Conservation (phyloP, 441 rosid genomes). For the Dalechampia spathulata region DNA sequence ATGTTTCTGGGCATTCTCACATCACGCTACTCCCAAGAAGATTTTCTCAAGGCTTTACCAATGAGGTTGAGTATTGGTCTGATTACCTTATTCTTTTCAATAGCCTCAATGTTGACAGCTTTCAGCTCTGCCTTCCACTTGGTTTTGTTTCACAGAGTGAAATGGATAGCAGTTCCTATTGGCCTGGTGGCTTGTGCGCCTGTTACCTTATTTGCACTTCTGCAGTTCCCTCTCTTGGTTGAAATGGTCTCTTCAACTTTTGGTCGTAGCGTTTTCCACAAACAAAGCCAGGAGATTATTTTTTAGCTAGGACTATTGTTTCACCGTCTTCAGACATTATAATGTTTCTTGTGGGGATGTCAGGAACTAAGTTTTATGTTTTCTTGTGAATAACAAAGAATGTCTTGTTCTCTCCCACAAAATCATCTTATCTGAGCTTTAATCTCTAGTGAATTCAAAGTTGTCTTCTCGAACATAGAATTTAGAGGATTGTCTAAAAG, state of each 20-base stretch:
- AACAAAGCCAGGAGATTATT: background rate
- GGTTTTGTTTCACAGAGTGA: background rate
- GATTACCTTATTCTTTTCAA: background rate
- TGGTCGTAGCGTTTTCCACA: background rate
- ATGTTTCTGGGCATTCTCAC: slow-evolving; percentile 1
- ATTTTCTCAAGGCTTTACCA: background rate
- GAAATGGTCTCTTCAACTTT: background rate
- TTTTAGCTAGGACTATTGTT: too few species aligned
- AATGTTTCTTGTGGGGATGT: too few species aligned
- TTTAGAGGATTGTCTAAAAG: too few species aligned
- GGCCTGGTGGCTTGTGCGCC: background rate
- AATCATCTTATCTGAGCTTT: too few species aligned
- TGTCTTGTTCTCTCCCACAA: too few species aligned
- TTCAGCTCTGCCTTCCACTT: background rate
- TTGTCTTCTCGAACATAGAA: too few species aligned
- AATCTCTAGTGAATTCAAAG: too few species aligned
- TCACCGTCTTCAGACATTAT: too few species aligned
- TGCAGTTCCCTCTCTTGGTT: background rate
- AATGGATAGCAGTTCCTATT: slow-evolving; percentile 1
- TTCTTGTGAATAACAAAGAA: too few species aligned
- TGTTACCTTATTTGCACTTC: background rate
- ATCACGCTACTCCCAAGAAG: background rate
- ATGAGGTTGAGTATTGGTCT: background rate
- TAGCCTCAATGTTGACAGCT: background rate
- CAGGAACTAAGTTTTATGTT: too few species aligned